Base-by-base conservation (phyloP, 495 filamentous ascomycete genomes). In the Hyaloscypha hepaticicola region DNA sequence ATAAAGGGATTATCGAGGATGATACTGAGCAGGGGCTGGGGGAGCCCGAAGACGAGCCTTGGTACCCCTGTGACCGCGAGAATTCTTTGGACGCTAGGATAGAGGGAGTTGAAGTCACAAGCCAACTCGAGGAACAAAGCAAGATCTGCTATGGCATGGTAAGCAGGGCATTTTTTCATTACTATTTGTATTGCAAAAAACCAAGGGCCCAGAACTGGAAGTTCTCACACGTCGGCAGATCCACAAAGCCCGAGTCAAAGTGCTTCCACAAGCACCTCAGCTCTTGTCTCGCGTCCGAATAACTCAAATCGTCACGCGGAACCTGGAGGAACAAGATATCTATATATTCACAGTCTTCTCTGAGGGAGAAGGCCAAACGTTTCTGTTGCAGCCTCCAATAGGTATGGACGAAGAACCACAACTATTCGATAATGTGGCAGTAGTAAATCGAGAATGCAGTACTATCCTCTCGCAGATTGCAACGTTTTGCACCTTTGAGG, bases 1-100 rank as follows among this genome's bases (percentile, higher is more conserved):
- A 61, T 38, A 78, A 81, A 57, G 76, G 73, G n/a, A 21, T 50
- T n/a, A 2, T 50, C 22, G 48, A 24, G 3, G 48, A 50, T 19
- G 48, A 50, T 8, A 8, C 11, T 6, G 8, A 50, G 48, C 19
- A 50, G 6, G 31, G 31, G 2, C 48, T 16, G 22, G 16, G 3
- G 22, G 48, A 50, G 16, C 7, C 6, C 22, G 56, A 50, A 49
- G 58, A 60, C 27, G 58, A 60, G 38, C 58, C 58, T 48, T 60
- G 58, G 58, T 22, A 60, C 26, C 58, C 58, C 16, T 60, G 25
- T 26, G 33, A 50, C 26, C 58, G 33, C 11, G 58, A 60, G 34
- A 60, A 38, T 29, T 25, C 25, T 11, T 5, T 7, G 11, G 58
- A 60, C 8, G 19, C 5, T 14, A 24, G 25, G 6, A 48, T 27